Evolutionary conservation across 192 early-diverging fungal genomes (phyloP), one percentile per base, ranked within the genome.

Genomic region (Mortierella claussenii): DNA sequence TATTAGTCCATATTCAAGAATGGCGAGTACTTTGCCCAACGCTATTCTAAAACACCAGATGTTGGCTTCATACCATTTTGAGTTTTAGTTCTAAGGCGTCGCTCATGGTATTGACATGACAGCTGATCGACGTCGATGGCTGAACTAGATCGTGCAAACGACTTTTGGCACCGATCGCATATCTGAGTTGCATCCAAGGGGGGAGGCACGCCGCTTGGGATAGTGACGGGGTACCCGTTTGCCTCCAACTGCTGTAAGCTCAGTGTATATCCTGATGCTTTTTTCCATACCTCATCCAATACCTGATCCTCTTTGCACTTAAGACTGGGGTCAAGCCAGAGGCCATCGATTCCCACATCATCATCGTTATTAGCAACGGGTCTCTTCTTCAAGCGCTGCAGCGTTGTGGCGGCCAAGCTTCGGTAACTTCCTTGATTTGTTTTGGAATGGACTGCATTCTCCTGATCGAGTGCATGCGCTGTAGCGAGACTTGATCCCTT

Each of bases 301-400:
- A 24, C 32, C n/a, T 3, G n/a, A 27, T 58, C 37, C 28, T 57
- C 53, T 20, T 63, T 48, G 8, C 47, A 26, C 30, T 55, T 31
- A 30, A 61, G 0, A 43, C 30, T 50, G 7, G 45, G 79, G 23
- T 85, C 79, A 0, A 58, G 48, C 81, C 82, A 91, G 18, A 76
- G 83, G 5, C 88, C 87, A 65, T 91, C 90, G 43, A 92, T 86
- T 2, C 91, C 91, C 24, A 85, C 63, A 67, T 92, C 89, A 2
- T 48, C 32, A 0, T 61, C 49, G n/a, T 56, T 60, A 1, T 32
- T 66, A 17, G 90, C 86, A 0, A 58, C n/a, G 11, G 85, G 76
- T 21, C 89, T 62, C 52, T 82, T 86, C 55, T 87, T 90, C 28
- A 93, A 68, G 5, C 84, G 65, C 33, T 76, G 74, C 10, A 92